Base-by-base conservation (phyloP, 495 filamentous ascomycete genomes). In the Parachaetomium inaequale region DNA sequence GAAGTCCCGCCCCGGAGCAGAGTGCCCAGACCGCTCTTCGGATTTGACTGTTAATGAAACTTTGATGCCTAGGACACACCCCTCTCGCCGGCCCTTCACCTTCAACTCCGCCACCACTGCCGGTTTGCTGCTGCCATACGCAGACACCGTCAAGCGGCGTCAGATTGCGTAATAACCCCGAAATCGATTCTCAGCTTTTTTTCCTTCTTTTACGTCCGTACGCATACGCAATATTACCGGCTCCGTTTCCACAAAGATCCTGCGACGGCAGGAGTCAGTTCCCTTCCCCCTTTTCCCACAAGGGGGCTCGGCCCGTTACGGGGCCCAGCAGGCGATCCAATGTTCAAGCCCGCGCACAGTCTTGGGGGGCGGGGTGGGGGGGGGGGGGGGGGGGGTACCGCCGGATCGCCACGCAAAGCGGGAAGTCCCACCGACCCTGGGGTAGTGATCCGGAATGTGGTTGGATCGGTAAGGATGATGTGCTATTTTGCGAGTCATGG, bases 291-390 rank as follows among this genome's bases (percentile, higher is more conserved):
- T 45, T 31, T 57, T 14, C 38, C 34, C 38, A 43, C 26, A 52
- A 54, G 17, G 54, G 51, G 54, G 54, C 54, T 31, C 54, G 54
- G 54, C 25, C 54, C 54, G 54, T 57, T 29, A 57, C 11, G 23
- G 38, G 36, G 28, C 38, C 40, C 15, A 43, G 54, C 19, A 42
- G 8, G 7, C 25, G 25, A 38, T 57, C 40, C 40, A 57, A 57
- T 45, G 23, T 42, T 25, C 38, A 19, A 31, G 28, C 15, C 26
- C 14, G 23, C 36, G 4, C 32, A 34, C 32, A 34, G 11, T 34
- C 11, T 54, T 14, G 3, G n/a, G 29, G n/a, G 29, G 52, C 32
- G 38, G 38, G 38, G 8, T n/a, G n/a, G n/a, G n/a, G n/a, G n/a
- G n/a, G n/a, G n/a, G n/a, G n/a, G n/a, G n/a, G n/a, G n/a, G n/a